Evolutionary conservation across 352 stramenopile genomes (phyloP), one percentile per base, ranked within the genome.

Genomic region (Phytophthora uliginosa): DNA sequence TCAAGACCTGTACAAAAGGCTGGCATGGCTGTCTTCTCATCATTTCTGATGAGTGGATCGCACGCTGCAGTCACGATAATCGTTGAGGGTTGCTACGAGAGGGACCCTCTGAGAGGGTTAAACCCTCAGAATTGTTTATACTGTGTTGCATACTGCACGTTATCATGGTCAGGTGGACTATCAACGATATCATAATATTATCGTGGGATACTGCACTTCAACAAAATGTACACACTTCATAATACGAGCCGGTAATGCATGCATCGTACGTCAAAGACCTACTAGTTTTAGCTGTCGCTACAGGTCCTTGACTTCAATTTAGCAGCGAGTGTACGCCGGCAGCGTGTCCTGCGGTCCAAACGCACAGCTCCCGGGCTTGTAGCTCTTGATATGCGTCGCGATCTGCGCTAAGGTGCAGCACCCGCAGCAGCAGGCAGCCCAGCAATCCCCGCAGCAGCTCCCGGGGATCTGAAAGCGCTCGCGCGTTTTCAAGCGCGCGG

Each of bases 351-450:
- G 54, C 0, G 71, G 63, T 28, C 57, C 47, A 28, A 86, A 81
- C 45, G 63, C 54, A 60, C 81, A 89, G 34, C 67, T 74, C 10
- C 76, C 78, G 34, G 78, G 77, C 38, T 67, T 73, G 67, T 86
- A 89, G 68, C 79, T 85, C 66, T 86, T 81, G 59, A 79, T 64
- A 48, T 89, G 81, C 2, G 76, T 84, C 9, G 81, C 78, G 59
- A 86, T 74, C 54, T 89, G 82, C 12, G 79, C 77, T 20, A 85
- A 24, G 4, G 66, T 63, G 51, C 79, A 85, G 40, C 66, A 70
- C 34, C 47, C 65, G 59, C 77, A 83, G 28, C 57, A 76, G 38
- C 66, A 61, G 15, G 72, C 48, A 1, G 59, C 68, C 5, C 45
- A 64, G 40, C 59, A 79, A 40, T 76, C 68, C 24, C 45, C 48